A percentile compares a stretch with the other conserved stretches of the same genome.
Evolutionary conservation across 2,329 filamentous ascomycete species (phyloP).

Genomic region (Ascochyta pisi): DNA sequence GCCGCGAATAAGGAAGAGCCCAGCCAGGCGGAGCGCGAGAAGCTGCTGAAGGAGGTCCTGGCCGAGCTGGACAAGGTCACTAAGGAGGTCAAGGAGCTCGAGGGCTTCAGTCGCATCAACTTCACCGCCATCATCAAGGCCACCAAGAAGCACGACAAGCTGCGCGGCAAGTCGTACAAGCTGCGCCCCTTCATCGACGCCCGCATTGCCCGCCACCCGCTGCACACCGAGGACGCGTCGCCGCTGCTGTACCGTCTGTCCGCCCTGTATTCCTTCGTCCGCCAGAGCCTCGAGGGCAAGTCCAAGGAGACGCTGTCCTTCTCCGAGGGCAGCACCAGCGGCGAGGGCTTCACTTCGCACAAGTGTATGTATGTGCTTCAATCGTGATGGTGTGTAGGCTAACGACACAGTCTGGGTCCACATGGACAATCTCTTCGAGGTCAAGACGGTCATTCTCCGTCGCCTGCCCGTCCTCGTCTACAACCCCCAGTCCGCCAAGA

Average conservation of each 20-base stretch:
- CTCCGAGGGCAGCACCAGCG: constrained; percentile 49
- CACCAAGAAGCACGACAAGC: constrained; percentile 98
- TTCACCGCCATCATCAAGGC: constrained; percentile 98
- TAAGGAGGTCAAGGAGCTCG: constrained; percentile 88
- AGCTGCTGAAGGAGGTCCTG: constrained; percentile 73
- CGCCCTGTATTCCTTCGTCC: constrained; percentile 93
- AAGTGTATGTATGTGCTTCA: constrained; percentile 69
- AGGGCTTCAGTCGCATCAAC: constrained; percentile 94
- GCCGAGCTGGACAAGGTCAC: constrained; percentile 85
- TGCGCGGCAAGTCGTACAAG: constrained; percentile 83
- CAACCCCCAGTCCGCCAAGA: constrained; percentile 83
- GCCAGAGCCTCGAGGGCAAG: constrained; percentile 77
- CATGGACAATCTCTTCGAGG: constrained; percentile 91
- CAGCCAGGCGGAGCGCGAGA: constrained; percentile 53
- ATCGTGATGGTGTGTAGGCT: not conserved
- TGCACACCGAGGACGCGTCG: constrained; percentile 94
- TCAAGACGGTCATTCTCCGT: constrained; percentile 93
- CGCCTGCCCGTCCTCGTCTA: constrained; percentile 91
- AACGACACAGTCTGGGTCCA: constrained; percentile 82
- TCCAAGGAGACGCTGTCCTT: constrained; percentile 53
- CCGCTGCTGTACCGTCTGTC: constrained; percentile 87
- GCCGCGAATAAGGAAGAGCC: constrained; percentile 34
- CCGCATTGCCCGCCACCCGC: constrained; percentile 83
- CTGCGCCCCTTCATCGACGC: constrained; percentile 92
- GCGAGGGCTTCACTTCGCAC: constrained; percentile 79